Percentiles rank a stretch among this genome's conserved stretches.
phyloP scores from a whole-genome alignment of 2,329 filamentous ascomycete species.

The Monilinia aucupariae region DNA sequence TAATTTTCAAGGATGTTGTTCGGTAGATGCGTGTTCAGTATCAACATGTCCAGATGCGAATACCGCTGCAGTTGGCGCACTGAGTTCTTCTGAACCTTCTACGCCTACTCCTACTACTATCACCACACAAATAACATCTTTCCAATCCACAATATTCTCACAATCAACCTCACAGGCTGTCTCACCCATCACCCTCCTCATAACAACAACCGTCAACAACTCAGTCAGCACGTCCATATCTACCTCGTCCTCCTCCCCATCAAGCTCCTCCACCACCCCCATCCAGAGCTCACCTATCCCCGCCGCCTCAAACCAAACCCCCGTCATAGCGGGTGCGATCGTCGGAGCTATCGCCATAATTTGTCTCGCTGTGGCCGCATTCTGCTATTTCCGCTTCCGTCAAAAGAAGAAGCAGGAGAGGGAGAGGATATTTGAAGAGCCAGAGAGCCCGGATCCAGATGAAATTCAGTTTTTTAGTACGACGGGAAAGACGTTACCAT shows the following conservation, averaged over 20 bases:
- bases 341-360: background rate
- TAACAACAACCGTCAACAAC: background rate
- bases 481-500: background rate
- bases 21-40: conserved; percentile 13
- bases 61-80: conserved; percentile 3
- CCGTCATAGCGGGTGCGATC: background rate
- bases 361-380: conserved; percentile 6
- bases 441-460: background rate
- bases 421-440: conserved; percentile 1
- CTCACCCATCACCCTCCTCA: background rate
- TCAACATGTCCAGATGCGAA: conserved; percentile 10
- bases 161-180: conserved; percentile 5
- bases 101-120: background rate
- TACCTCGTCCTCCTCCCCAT: background rate
- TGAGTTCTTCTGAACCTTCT: background rate
- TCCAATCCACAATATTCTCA: background rate
- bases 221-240: background rate
- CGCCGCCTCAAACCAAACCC: background rate
- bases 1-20: conserved; percentile 12
- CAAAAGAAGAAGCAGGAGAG: conserved; percentile 13
- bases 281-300: background rate
- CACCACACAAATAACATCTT: background rate
- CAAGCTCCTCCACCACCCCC: background rate
- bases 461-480: conserved; percentile 8
- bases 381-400: conserved; percentile 6